phyloP scores from a whole-genome alignment of 169 alveolate species.

The Miamiensis avidus region DNA sequence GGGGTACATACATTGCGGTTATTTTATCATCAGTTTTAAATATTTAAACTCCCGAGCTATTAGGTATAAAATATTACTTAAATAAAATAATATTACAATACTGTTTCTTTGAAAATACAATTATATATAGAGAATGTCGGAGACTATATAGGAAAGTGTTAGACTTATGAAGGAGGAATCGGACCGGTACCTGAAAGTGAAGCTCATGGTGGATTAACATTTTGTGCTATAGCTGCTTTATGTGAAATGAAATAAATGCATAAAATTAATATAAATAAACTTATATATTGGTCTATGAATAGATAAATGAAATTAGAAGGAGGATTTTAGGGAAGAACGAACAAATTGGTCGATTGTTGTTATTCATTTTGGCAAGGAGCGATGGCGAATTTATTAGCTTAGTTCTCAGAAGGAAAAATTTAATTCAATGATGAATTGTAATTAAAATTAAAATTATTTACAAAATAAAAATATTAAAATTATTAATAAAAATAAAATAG shows the following conservation, averaged over 20 bases:
- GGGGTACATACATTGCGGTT: constrained; percentile 94
- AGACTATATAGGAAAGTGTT: constrained; percentile 88
- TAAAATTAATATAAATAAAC: constrained; percentile 82
- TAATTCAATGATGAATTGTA: constrained; percentile 19
- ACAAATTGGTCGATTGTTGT: constrained; percentile 96
- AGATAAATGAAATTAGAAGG: constrained; percentile 93
- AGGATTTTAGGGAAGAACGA: constrained; percentile 97
- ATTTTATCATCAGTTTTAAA: constrained; percentile 90
- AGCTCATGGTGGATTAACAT: constrained; percentile 98
- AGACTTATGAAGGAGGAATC: constrained; percentile 97
- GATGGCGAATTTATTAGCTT: constrained; percentile 77
- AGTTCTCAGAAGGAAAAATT: constrained; percentile 29
- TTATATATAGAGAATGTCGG: constrained; percentile 55
- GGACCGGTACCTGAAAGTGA: constrained; percentile 94
- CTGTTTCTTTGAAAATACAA: too few species aligned
- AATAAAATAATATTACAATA: too few species aligned
- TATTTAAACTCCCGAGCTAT: constrained; percentile 85
- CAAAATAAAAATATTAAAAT: too few species aligned
- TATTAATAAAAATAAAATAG: constrained; percentile 13
- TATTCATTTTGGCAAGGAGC: constrained; percentile 97
- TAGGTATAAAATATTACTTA: constrained; percentile 54
- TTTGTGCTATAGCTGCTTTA: constrained; percentile 96
- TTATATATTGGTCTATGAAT: constrained; percentile 86
- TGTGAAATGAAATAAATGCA: constrained; percentile 80
- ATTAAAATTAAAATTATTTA: neutral